Conservation (phyloP, 768 basidiomycete species). For the Punctularia strigosozonata region DNA sequence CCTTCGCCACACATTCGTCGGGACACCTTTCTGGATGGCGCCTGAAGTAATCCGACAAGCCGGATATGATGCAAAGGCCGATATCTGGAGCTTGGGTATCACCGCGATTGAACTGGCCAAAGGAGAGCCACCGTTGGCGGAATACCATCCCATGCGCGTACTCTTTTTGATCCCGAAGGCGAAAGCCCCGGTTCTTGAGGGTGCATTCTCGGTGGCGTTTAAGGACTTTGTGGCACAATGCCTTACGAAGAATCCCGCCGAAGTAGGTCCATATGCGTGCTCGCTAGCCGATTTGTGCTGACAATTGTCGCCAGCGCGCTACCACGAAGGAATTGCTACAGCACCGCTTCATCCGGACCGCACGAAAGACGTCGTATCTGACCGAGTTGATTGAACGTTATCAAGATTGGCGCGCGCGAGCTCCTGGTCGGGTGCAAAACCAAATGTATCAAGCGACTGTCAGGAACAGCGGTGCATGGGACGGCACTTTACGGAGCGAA, state of each 20-base stretch:
- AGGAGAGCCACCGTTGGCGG: constrained; percentile 91
- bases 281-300: constrained; percentile 4
- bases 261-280: constrained; percentile 32
- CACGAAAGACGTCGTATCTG: constrained; percentile 72
- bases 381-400: constrained; percentile 84
- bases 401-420: constrained; percentile 60
- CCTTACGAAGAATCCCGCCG: constrained; percentile 82
- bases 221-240: constrained; percentile 89
- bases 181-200: constrained; percentile 84
- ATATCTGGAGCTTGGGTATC: constrained; percentile 97
- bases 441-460: constrained; percentile 41
- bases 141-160: constrained; percentile 98
- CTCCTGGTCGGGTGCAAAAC: constrained; percentile 37
- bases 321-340: constrained; percentile 86
- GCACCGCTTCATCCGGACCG: constrained; percentile 84
- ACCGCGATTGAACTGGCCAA: constrained; percentile 98
- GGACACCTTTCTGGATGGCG: constrained; percentile 97
- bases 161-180: constrained; percentile 97
- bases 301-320: constrained; percentile 51
- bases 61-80: constrained; percentile 91
- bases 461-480: constrained; percentile 53
- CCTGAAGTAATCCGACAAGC: constrained; percentile 97
- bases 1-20: constrained; percentile 93
- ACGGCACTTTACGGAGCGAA: constrained; percentile 76
- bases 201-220: constrained; percentile 72